These are phyloP conservation scores for Boletus reticuloceps DNA, from an alignment of 768 basidiomycete genomes.

Conservation along the genomic window DNA sequence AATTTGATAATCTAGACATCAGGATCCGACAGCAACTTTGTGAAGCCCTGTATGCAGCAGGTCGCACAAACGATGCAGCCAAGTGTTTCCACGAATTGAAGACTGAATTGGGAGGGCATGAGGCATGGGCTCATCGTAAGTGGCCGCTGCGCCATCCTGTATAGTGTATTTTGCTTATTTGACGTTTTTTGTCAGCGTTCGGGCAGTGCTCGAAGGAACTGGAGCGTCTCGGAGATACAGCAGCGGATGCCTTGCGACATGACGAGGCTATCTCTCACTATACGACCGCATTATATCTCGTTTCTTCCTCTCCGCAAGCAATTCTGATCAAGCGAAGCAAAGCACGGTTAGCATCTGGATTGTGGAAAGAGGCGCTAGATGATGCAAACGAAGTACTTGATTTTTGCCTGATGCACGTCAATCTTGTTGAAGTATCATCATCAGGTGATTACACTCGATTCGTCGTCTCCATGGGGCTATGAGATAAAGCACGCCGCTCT, in stretches of 20 bases:
- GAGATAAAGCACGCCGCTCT: neutral
- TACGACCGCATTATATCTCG: too few relatives aligned
- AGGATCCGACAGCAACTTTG: neutral
- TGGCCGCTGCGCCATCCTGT: too few relatives aligned
- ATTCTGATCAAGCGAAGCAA: neutral
- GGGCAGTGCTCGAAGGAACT: neutral
- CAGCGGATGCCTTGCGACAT: too few relatives aligned
- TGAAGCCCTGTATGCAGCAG: neutral
- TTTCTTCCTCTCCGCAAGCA: neutral
- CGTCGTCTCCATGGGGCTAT: neutral
- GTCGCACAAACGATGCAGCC: neutral
- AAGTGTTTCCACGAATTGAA: neutral
- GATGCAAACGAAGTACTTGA: neutral
- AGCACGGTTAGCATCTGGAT: neutral
- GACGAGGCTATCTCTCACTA: neutral
- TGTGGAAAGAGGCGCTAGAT: neutral
- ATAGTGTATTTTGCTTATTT: neutral
- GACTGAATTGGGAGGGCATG: too few relatives aligned
- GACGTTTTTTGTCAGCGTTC: neutral
- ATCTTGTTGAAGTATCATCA: too few relatives aligned
- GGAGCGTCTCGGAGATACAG: neutral
- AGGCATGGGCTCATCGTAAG: too few relatives aligned
- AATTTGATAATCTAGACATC: neutral
- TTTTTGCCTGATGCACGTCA: neutral
- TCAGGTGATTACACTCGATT: neutral